A percentile compares a stretch with the other conserved stretches of the same genome.
phyloP scores from a whole-genome alignment of 1,284 basidiomycete species.

The Pholiota adiposa region DNA sequence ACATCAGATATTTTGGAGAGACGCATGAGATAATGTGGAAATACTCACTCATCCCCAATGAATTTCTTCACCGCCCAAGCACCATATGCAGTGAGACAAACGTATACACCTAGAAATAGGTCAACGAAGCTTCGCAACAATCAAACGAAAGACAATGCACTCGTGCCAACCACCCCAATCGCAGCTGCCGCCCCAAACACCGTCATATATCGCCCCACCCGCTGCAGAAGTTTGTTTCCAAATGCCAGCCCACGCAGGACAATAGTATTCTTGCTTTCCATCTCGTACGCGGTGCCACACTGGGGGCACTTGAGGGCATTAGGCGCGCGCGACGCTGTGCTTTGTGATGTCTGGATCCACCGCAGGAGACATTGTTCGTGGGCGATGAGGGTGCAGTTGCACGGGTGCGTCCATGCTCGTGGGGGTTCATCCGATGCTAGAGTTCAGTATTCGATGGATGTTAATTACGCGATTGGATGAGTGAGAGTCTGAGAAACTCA shows the following conservation, averaged over 20 bases:
- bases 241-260: constrained; percentile 53
- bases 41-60: constrained; percentile 65
- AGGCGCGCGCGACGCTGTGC: constrained; percentile 50
- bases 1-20: not conserved
- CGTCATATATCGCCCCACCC: constrained; percentile 54
- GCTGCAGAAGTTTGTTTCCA: constrained; percentile 51
- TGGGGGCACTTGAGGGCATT: constrained; percentile 82
- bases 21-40: not conserved
- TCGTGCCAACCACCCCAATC: constrained; percentile 43
- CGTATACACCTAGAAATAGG: constrained; percentile 54
- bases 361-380: constrained; percentile 78
- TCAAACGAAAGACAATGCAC: constrained; percentile 27
- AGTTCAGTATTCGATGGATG: not conserved
- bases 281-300: constrained; percentile 66
- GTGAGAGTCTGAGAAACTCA: constrained; percentile 31
- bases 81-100: constrained; percentile 69
- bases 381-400: constrained; percentile 77
- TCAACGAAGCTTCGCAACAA: constrained; percentile 2
- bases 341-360: constrained; percentile 75
- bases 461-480: not conserved
- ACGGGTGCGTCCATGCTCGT: constrained; percentile 75
- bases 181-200: constrained; percentile 48
- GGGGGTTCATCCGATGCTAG: constrained; percentile 39
- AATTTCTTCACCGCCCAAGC: constrained; percentile 72
- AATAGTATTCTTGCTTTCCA: constrained; percentile 64